These are phyloP conservation scores for Pulveroboletus sp. DNA, from an alignment of 768 basidiomycete species.

Conservation along the genomic window DNA sequence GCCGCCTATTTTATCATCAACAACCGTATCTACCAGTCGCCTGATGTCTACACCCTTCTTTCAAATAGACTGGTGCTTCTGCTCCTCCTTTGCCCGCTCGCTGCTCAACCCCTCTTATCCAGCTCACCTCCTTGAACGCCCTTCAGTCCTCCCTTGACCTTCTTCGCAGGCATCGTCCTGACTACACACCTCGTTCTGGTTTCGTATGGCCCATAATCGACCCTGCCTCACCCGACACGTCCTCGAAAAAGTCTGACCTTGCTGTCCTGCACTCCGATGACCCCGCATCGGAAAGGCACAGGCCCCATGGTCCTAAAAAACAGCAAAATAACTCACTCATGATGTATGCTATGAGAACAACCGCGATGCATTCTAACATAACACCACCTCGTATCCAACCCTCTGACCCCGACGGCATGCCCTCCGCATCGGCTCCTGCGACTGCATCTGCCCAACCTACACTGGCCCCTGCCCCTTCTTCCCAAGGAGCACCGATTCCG, in stretches of 20 bases:
- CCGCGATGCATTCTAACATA: slow-evolving; percentile 62
- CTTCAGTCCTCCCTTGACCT: slow-evolving; percentile 74
- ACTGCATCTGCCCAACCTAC: slow-evolving; percentile 25
- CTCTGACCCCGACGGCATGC: slow-evolving; percentile 23
- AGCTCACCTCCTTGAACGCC: slow-evolving; percentile 67
- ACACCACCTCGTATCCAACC: slow-evolving; percentile 40
- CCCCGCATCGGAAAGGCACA: slow-evolving; percentile 19
- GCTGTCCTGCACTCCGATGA: slow-evolving; percentile 28
- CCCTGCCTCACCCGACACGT: slow-evolving; percentile 39
- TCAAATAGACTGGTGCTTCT: slow-evolving; percentile 72
- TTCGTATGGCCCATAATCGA: slow-evolving; percentile 83
- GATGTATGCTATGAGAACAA: slow-evolving; percentile 75
- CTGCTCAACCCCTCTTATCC: slow-evolving; percentile 2
- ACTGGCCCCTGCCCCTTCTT: slow-evolving; percentile 34
- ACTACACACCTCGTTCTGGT: slow-evolving; percentile 78
- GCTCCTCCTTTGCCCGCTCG: background rate
- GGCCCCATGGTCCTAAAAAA: slow-evolving; percentile 39
- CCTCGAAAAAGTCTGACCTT: slow-evolving; percentile 36
- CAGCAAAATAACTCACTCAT: slow-evolving; percentile 67
- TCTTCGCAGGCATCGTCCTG: slow-evolving; percentile 69
- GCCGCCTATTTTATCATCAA: slow-evolving; percentile 87
- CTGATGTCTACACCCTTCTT: slow-evolving; percentile 77
- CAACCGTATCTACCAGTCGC: slow-evolving; percentile 84
- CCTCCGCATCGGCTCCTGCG: slow-evolving; percentile 24
- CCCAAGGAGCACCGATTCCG: slow-evolving; percentile 27